phyloP scores from a whole-genome alignment of 495 filamentous ascomycete species.

The Talaromyces adpressus region DNA sequence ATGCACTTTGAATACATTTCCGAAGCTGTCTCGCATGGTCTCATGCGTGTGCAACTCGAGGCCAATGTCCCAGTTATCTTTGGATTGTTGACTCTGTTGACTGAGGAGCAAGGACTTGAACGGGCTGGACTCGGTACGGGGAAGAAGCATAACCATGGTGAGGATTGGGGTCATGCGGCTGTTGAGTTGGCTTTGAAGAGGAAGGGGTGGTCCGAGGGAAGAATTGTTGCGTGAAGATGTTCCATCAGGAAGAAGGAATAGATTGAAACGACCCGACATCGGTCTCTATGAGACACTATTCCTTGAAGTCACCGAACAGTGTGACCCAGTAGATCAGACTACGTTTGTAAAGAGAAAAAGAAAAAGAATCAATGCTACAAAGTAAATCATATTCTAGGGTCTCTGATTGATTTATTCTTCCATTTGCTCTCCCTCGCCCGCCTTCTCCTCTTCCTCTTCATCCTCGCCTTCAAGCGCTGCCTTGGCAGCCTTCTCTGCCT shows the following conservation, averaged over 20 bases:
- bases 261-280: neutral
- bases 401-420: slow-evolving; percentile 49
- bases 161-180: slow-evolving; percentile 73
- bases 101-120: slow-evolving; percentile 76
- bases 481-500: slow-evolving; percentile 85
- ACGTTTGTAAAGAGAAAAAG: neutral
- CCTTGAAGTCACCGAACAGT: neutral
- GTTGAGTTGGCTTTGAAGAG: slow-evolving; percentile 42
- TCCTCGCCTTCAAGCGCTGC: slow-evolving; percentile 60
- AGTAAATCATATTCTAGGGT: slow-evolving; percentile 3
- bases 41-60: slow-evolving; percentile 93
- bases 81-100: slow-evolving; percentile 83
- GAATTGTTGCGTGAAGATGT: neutral
- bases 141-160: slow-evolving; percentile 70
- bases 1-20: slow-evolving; percentile 99
- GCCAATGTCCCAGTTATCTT: slow-evolving; percentile 84
- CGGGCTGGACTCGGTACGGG: slow-evolving; percentile 67
- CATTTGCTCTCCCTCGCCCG: slow-evolving; percentile 59
- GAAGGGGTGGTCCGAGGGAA: slow-evolving; percentile 38
- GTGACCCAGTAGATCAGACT: neutral
- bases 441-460: slow-evolving; percentile 64
- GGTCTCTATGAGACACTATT: neutral
- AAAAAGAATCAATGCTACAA: neutral
- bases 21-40: slow-evolving; percentile 79
- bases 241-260: neutral